A percentile compares a stretch with the other conserved stretches of the same genome.
Evolutionary conservation across 2,329 filamentous ascomycete genomes (phyloP).

Genomic region (Fusarium nematophilum): DNA sequence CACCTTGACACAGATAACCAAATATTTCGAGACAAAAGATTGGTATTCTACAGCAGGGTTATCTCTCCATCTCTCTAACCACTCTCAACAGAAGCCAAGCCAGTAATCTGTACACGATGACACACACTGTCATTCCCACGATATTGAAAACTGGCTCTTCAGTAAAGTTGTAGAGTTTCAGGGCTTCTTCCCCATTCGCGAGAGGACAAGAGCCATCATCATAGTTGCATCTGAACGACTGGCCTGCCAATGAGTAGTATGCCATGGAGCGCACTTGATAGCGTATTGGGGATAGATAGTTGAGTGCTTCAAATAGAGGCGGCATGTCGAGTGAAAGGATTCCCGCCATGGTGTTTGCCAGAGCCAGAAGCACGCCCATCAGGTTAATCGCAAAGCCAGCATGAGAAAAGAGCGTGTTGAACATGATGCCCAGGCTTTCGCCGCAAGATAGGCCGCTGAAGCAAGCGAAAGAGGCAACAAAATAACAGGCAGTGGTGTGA

Average conservation of each 20-base stretch:
- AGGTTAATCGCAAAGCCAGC: conserved; percentile 80
- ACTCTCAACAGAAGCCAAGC: conserved; percentile 66
- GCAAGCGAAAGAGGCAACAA: conserved; percentile 72
- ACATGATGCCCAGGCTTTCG: conserved; percentile 80
- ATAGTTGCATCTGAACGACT: conserved; percentile 71
- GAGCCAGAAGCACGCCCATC: conserved; percentile 73
- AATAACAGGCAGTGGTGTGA: conserved; percentile 70
- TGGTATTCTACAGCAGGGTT: no score
- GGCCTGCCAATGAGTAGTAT: conserved; percentile 68
- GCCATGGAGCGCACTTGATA: conserved; percentile 75
- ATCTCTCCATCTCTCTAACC: no score
- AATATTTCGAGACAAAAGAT: no score
- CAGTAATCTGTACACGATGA: conserved; percentile 72
- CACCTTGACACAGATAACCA: no score
- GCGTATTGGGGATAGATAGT: conserved; percentile 76
- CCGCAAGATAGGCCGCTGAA: conserved; percentile 80
- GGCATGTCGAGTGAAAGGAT: conserved; percentile 77
- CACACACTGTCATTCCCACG: conserved; percentile 68
- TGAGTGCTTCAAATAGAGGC: conserved; percentile 70
- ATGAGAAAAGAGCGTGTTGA: conserved; percentile 78
- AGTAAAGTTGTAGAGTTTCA: conserved; percentile 73
- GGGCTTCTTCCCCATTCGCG: conserved; percentile 71
- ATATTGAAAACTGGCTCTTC: conserved; percentile 70
- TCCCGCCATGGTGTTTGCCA: conserved; percentile 76
- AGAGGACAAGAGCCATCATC: conserved; percentile 70